Conservation (phyloP, 192 early-diverging fungal species). For the Tieghemiomyces parasiticus region DNA sequence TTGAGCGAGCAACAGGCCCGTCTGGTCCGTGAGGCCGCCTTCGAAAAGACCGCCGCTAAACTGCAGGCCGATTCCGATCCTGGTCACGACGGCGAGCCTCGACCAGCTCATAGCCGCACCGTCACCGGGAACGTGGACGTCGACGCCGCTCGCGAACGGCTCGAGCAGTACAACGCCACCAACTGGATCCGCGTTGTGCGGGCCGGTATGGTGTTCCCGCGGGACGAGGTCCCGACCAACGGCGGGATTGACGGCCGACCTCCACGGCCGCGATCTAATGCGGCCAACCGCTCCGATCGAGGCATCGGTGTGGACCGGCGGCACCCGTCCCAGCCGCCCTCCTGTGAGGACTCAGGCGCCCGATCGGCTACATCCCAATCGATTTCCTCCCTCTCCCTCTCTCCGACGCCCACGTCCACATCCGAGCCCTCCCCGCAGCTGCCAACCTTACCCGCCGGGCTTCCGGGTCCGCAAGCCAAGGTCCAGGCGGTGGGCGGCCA, state of each 20-base stretch:
- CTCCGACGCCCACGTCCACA: too few species aligned
- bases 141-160: constrained; percentile 6
- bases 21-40: constrained; percentile 25
- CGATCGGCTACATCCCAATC: background rate
- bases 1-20: constrained; percentile 30
- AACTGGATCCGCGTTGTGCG: constrained; percentile 10
- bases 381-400: background rate
- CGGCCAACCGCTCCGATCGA: too few species aligned
- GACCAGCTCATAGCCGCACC: too few species aligned
- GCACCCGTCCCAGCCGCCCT: background rate
- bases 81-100: background rate
- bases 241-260: too few species aligned
- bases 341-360: too few species aligned
- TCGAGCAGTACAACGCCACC: constrained; percentile 8
- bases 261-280: background rate
- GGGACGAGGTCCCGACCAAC: too few species aligned
- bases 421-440: background rate
- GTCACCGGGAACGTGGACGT: constrained; percentile 10
- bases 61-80: constrained; percentile 16
- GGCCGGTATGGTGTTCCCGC: background rate
- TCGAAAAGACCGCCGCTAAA: constrained; percentile 24
- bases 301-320: background rate
- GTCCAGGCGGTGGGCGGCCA: background rate
- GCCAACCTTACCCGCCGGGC: too few species aligned
- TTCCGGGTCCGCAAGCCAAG: too few species aligned